phyloP scores from a whole-genome alignment of 371 early-diverging fungal species.

The Mucor mucedo region DNA sequence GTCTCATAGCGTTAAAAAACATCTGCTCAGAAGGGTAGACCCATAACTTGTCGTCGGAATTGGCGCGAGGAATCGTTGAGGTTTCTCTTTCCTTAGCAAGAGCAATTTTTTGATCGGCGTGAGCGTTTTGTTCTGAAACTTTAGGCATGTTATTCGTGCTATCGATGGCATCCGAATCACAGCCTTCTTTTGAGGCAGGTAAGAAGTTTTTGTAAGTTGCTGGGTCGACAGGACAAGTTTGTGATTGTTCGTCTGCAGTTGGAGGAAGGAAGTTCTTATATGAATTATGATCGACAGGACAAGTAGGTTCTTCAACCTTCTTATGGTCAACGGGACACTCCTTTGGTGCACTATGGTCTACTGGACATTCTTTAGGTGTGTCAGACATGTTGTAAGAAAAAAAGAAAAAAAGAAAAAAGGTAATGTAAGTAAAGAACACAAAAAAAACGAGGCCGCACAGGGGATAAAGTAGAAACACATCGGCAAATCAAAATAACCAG shows the following conservation, averaged over 20 bases:
- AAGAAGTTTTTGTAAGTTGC: constrained; percentile 60
- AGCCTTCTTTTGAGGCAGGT: constrained; percentile 44
- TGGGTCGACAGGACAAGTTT: constrained; percentile 61
- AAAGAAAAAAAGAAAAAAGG: background rate
- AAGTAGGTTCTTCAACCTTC: constrained; percentile 28
- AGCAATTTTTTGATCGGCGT: constrained; percentile 56
- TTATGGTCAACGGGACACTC: constrained; percentile 16
- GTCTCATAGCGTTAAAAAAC: constrained; percentile 92
- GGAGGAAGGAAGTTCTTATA: constrained; percentile 32
- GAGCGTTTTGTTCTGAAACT: constrained; percentile 63
- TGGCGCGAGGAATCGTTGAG: constrained; percentile 76
- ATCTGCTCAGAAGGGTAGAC: constrained; percentile 95
- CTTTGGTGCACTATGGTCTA: constrained; percentile 27
- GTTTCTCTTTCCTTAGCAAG: constrained; percentile 68
- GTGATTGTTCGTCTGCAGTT: constrained; percentile 19
- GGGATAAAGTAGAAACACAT: background rate
- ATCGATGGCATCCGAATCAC: constrained; percentile 61
- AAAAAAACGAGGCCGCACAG: background rate
- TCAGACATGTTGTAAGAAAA: constrained; percentile 1
- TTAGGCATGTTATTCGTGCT: constrained; percentile 80
- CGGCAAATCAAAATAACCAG: background rate
- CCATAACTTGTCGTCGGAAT: constrained; percentile 73
- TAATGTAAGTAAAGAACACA: background rate
- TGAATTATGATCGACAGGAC: constrained; percentile 41
- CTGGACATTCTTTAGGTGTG: constrained; percentile 31